These are phyloP conservation scores for Aegilops sharonensis DNA, from an alignment of 176 grass and related monocot genomes.

Conservation along the genomic window DNA sequence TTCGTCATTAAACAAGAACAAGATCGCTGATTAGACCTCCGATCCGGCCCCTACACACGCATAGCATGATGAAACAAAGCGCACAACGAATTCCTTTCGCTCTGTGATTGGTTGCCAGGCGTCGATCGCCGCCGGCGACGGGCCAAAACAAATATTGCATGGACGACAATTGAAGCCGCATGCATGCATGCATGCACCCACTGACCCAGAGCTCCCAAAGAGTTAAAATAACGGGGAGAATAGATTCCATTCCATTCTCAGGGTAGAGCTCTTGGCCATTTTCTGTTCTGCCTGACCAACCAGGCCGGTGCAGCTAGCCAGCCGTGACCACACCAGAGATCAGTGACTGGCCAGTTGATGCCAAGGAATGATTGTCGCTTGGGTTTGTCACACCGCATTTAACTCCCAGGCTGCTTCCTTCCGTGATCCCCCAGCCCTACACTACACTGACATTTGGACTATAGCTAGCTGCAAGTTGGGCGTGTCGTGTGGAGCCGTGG, in stretches of 20 bases:
- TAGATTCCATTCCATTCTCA: conserved; percentile 41
- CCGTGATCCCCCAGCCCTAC: neutral
- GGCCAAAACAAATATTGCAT: too few relatives aligned
- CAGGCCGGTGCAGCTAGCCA: neutral
- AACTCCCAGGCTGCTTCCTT: conserved; percentile 28
- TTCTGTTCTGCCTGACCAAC: neutral
- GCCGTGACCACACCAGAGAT: neutral
- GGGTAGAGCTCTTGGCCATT: neutral
- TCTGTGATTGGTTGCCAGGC: too few relatives aligned
- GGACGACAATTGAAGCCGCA: too few relatives aligned
- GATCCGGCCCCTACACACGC: neutral
- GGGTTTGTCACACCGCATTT: neutral
- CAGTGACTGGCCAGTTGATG: neutral
- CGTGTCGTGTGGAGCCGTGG: conserved; percentile 10
- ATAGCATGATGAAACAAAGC: neutral
- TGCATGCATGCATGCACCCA: too few relatives aligned
- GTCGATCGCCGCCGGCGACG: too few relatives aligned
- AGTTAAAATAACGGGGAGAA: conserved; percentile 33
- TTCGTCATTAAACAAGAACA: neutral
- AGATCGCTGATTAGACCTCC: neutral
- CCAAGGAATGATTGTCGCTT: conserved; percentile 42
- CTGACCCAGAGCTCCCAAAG: neutral
- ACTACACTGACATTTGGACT: neutral
- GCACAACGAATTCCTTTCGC: neutral
- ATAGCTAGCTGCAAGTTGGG: conserved; percentile 21